phyloP scores from a whole-genome alignment of 345 rosid genomes.

The Moringa oleifera region DNA sequence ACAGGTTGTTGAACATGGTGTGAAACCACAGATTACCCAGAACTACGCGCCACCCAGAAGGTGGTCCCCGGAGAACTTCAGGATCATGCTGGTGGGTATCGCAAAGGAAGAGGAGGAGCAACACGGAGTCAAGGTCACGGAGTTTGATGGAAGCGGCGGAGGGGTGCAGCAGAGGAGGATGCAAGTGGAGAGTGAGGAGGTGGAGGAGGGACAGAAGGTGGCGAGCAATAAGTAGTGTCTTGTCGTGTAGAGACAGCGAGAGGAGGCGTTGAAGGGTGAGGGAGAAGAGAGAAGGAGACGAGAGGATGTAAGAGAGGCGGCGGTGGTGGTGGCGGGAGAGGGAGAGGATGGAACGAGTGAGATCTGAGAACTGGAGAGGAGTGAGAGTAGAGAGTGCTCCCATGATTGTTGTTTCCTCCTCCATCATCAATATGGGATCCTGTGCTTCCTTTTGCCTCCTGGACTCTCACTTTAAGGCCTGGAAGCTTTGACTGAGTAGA shows the following conservation, averaged over 20 bases:
- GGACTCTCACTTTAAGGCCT: no score
- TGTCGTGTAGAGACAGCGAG: conserved; percentile 57
- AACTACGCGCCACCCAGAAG: conserved; percentile 46
- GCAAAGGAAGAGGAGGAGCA: conserved; percentile 80
- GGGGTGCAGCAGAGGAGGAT: conserved; percentile 20
- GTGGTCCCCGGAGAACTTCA: conserved; percentile 34
- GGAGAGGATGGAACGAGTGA: conserved; percentile 48
- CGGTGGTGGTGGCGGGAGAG: conserved; percentile 45
- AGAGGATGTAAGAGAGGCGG: conserved; percentile 64
- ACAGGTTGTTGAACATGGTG: conserved; percentile 24
- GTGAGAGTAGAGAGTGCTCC: conserved; percentile 58
- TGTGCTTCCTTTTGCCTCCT: conserved; percentile 14
- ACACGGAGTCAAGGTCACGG: conserved; percentile 75
- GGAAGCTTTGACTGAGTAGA: no score
- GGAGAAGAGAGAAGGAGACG: conserved; percentile 70
- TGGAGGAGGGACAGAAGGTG: conserved; percentile 78
- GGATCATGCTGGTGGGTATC: conserved; percentile 67
- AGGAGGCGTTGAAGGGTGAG: conserved; percentile 76
- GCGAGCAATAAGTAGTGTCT: conserved; percentile 71
- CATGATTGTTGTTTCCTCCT: conserved; percentile 46
- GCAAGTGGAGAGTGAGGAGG: conserved; percentile 45
- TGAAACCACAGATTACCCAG: conserved; percentile 29
- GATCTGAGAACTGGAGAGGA: conserved; percentile 40
- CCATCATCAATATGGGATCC: conserved; percentile 40
- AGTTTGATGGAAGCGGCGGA: conserved; percentile 24